phyloP scores from a whole-genome alignment of 371 early-diverging fungal genomes.

The Rhizopus microsporus region DNA sequence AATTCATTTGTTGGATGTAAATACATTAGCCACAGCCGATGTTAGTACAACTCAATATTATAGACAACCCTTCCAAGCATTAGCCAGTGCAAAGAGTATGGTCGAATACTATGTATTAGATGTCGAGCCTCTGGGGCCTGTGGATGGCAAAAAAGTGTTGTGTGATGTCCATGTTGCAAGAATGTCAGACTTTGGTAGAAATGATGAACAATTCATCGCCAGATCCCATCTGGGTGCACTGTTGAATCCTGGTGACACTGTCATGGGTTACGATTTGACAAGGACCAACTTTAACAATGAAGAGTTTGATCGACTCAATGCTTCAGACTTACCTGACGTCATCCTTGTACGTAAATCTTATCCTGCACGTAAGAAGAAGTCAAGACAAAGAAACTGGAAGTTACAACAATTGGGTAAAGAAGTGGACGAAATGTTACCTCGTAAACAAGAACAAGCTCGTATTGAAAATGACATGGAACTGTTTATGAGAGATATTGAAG shows the following conservation, averaged over 20 bases:
- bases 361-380: slow-evolving; percentile 85
- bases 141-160: slow-evolving; percentile 71
- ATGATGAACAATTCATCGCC: slow-evolving; percentile 82
- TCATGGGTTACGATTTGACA: slow-evolving; percentile 87
- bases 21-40: slow-evolving; percentile 77
- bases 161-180: slow-evolving; percentile 82
- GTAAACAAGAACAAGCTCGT: slow-evolving; percentile 74
- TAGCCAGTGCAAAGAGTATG: slow-evolving; percentile 76
- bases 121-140: slow-evolving; percentile 81
- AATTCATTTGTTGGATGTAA: slow-evolving; percentile 84
- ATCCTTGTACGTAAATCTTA: slow-evolving; percentile 90
- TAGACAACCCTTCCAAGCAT: slow-evolving; percentile 77
- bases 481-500: slow-evolving; percentile 95
- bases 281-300: slow-evolving; percentile 92
- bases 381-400: slow-evolving; percentile 88
- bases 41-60: slow-evolving; percentile 78
- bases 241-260: slow-evolving; percentile 90
- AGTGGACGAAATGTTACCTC: slow-evolving; percentile 76
- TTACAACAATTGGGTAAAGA: slow-evolving; percentile 87
- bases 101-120: slow-evolving; percentile 94
- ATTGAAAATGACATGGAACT: slow-evolving; percentile 82
- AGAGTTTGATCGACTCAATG: slow-evolving; percentile 70
- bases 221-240: slow-evolving; percentile 94
- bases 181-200: slow-evolving; percentile 79
- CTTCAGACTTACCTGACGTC: slow-evolving; percentile 79